Base-by-base conservation (phyloP, 225 moss, liverwort and hornwort species). In the Pseudisothecium myosuroides region DNA sequence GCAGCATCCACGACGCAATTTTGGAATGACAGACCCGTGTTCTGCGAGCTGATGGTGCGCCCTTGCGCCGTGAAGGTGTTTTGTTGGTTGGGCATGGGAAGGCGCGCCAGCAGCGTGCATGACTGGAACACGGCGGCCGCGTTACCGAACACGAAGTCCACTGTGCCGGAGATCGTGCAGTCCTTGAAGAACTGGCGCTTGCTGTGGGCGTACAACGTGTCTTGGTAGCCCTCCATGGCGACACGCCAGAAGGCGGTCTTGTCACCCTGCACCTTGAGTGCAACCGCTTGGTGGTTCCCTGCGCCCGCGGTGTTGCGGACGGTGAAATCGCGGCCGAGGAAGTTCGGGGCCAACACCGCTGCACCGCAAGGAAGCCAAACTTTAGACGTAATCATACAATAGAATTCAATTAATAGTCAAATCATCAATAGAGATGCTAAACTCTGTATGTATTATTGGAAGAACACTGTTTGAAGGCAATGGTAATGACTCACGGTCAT, bases 291-390 rank as follows among this genome's bases (percentile, higher is more conserved):
- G 67, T 91, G 92, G 76, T 92, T 92, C 61, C 63, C 62, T 1
- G 96, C 89, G 47, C 98, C 98, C 7, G 98, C 98, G 8, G 94
- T 95, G 87, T 98, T 98, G 75, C 94, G 95, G 21, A 98, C 93
- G 1, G 95, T 96, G 80, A 98, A 91, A 58, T 95, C 96, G 20
- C 90, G 88, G 7, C 94, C 95, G 34, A 96, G 34, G 65, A 98
- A 98, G 28, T 90, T 89, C 11, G 83, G 87, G 12, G 89, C 98
- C 24, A 90, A 39, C 34, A 98, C 93, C 28, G 93, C 95, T 93
- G 91, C 60, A n/a, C 4, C n/a, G 7, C 68, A 39, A 83, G 16
- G 63, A 62, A 64, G 11, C 11, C 58, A 39, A 28, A 39, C 7
- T 58, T 63, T 24, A 62, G 47, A 64, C 7, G 63, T 7, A 34